Evolutionary conservation across 2,329 filamentous ascomycete species (phyloP).

Genomic region (Botryotinia calthae): DNA sequence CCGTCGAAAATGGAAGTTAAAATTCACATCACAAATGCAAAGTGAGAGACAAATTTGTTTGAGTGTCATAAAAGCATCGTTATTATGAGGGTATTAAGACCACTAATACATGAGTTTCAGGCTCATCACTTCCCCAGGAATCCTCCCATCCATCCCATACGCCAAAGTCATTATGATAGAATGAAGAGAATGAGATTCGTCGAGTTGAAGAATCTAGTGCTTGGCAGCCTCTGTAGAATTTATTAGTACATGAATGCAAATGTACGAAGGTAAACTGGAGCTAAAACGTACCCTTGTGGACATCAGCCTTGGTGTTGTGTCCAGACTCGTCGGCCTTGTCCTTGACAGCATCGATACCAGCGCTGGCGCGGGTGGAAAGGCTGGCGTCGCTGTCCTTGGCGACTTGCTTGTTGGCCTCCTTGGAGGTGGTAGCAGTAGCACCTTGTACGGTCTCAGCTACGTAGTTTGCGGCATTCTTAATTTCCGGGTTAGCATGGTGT

Average conservation of each 20-base stretch:
- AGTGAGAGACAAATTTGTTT: background rate
- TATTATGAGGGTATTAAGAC: slow-evolving; percentile 16
- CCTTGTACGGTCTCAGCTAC: slow-evolving; percentile 54
- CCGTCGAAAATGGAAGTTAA: fast-evolving
- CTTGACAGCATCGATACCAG: slow-evolving; percentile 49
- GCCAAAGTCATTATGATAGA: slow-evolving; percentile 20
- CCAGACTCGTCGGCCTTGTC: slow-evolving; percentile 54
- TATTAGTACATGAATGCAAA: slow-evolving; percentile 18
- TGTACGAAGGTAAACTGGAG: background rate
- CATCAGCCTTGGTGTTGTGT: slow-evolving; percentile 49
- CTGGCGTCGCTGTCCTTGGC: slow-evolving; percentile 51
- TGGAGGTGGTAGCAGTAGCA: slow-evolving; percentile 47
- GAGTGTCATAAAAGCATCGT: slow-evolving; percentile 5
- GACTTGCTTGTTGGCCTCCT: slow-evolving; percentile 58
- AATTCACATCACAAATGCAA: background rate
- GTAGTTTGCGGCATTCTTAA: slow-evolving; percentile 54
- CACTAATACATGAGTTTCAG: slow-evolving; percentile 15
- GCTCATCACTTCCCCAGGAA: background rate
- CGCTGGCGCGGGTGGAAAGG: slow-evolving; percentile 47
- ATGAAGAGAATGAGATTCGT: background rate
- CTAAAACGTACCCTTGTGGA: slow-evolving; percentile 45
- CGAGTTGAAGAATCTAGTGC: slow-evolving; percentile 34
- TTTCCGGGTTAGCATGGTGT: background rate
- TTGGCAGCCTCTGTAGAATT: slow-evolving; percentile 36
- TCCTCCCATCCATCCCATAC: slow-evolving; percentile 17